Percentiles rank a stretch among this genome's conserved stretches.
Evolutionary conservation across 2,329 filamentous ascomycete species (phyloP).

Genomic region (Aspergillus oerlinghausenensis): DNA sequence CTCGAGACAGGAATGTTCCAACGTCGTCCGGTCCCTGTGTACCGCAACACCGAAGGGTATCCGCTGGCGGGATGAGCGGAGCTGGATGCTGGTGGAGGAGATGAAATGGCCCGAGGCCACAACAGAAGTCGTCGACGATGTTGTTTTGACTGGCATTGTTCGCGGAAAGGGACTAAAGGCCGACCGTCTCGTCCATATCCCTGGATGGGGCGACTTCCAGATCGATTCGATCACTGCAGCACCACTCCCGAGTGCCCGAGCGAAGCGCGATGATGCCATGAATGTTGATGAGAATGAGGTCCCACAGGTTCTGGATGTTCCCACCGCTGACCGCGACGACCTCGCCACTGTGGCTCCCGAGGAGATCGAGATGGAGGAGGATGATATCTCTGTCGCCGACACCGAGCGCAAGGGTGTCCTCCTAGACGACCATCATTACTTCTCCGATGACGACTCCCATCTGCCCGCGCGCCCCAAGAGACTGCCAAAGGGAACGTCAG

Average conservation of each 20-base stretch:
- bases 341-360: slow-evolving; percentile 81
- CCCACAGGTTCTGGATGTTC: slow-evolving; percentile 59
- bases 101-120: slow-evolving; percentile 64
- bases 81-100: slow-evolving; percentile 89
- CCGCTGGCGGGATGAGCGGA: slow-evolving; percentile 90
- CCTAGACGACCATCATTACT: slow-evolving; percentile 96
- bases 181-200: slow-evolving; percentile 83
- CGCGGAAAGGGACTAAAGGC: slow-evolving; percentile 83
- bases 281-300: slow-evolving; percentile 56
- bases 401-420: slow-evolving; percentile 76
- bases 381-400: slow-evolving; percentile 50
- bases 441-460: slow-evolving; percentile 75
- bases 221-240: slow-evolving; percentile 82
- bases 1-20: slow-evolving; percentile 83
- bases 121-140: slow-evolving; percentile 45
- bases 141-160: slow-evolving; percentile 77
- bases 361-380: slow-evolving; percentile 72
- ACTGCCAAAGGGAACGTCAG: slow-evolving; percentile 84
- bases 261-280: slow-evolving; percentile 58
- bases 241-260: slow-evolving; percentile 56
- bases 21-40: slow-evolving; percentile 85
- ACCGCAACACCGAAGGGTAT: slow-evolving; percentile 89
- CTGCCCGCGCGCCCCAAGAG: slow-evolving; percentile 62
- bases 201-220: slow-evolving; percentile 91
- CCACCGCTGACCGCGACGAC: slow-evolving; percentile 76